These are phyloP conservation scores for Penicillium arizonense DNA, from an alignment of 495 filamentous ascomycete species.

Conservation along the genomic window DNA sequence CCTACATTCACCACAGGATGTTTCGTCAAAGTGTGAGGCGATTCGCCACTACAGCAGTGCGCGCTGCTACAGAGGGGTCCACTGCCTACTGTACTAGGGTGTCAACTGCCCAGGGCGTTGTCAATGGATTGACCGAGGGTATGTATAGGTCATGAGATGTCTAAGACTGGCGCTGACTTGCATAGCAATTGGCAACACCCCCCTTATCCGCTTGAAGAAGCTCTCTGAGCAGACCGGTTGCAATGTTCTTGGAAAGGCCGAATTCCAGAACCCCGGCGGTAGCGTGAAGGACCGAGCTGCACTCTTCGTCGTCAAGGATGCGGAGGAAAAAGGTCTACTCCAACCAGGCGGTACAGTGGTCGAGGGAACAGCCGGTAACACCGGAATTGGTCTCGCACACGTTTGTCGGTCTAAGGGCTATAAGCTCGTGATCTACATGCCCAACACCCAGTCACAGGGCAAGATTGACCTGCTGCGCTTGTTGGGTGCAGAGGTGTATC, in stretches of 20 bases:
- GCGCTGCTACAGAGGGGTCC: conserved; percentile 49
- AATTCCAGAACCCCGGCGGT: conserved; percentile 98
- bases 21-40: conserved; percentile 55
- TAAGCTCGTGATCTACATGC: conserved; percentile 98
- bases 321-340: conserved; percentile 82
- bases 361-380: conserved; percentile 96
- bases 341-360: conserved; percentile 88
- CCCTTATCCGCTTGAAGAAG: conserved; percentile 82
- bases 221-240: conserved; percentile 92
- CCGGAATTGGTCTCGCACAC: conserved; percentile 94
- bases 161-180: conserved; percentile 1
- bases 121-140: conserved; percentile 86
- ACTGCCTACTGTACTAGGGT: conserved; percentile 62
- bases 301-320: conserved; percentile 89
- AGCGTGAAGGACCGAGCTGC: conserved; percentile 96
- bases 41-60: conserved; percentile 55
- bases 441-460: conserved; percentile 95
- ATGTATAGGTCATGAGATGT: conserved; percentile 22
- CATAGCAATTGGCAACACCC: conserved; percentile 93
- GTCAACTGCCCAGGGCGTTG: conserved; percentile 79
- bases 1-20: conserved; percentile 40
- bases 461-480: conserved; percentile 93
- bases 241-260: conserved; percentile 92
- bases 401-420: conserved; percentile 94
- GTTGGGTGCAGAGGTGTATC: conserved; percentile 94